Evolutionary conservation across 345 rosid species (phyloP), one percentile per base, ranked within the genome.

Genomic region (Capsella bursapastoris): DNA sequence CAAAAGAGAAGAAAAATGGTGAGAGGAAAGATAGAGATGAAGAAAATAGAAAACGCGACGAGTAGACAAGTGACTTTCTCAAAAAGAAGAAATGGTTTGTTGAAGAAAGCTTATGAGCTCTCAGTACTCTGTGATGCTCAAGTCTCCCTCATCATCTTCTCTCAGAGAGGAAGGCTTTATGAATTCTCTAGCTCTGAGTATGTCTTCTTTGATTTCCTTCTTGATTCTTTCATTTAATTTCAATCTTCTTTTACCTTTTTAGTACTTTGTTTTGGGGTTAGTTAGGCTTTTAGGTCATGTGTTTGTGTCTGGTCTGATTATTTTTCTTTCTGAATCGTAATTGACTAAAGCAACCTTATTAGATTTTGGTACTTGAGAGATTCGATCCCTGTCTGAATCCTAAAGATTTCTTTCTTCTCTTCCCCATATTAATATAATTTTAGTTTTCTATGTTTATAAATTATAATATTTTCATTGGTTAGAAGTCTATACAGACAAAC

Each of bases 91-190:
- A 77, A 65, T 50, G 80, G 80, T 31, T 70, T 77, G 76, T 50
- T 77, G 67, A 77, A 77, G 72, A 77, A 77, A 77, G 80, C 80
- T 71, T 77, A 71, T 56, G 80, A 77, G 72, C 80, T 77, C 63
- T 71, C 80, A 48, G 72, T 77, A 16, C 80, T 77, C 14, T 77
- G 80, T 0, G 80, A 77, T 77, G 80, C 80, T 65, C 76, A 77
- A 64, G 47, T 77, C 32, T 77, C 80, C 49, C 71, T 70, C 27
- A 64, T 77, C 31, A 50, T 77, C 72, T 77, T 77, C 56, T 77
- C 80, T 57, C 80, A 70, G 13, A 77, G 70, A 48, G 80, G 80
- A 64, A 71, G 72, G 58, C 76, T 77, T 57, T 71, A 64, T 22
- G 76, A 77, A 43, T 77, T 71, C 71, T 77, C 80, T 28, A 70